Evolutionary conservation across 805 yeast genomes (phyloP).

Genomic region (Blastobotrys mokoenaii): DNA sequence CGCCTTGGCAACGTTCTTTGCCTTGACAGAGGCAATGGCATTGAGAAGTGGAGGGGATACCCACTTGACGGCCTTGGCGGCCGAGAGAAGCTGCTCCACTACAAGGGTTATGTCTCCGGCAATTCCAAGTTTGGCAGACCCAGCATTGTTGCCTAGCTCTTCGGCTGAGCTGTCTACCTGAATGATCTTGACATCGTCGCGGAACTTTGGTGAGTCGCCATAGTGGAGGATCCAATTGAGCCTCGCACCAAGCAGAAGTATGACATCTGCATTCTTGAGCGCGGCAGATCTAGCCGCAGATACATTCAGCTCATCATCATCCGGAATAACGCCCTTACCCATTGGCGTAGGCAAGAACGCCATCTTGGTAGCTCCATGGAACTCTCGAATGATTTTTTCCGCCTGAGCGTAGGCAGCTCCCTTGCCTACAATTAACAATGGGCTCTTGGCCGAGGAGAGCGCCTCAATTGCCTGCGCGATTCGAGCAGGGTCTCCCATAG

Average conservation of each 20-base stretch:
- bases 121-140: slow-evolving; percentile 35
- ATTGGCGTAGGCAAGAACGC: slow-evolving; percentile 69
- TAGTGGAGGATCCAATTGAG: slow-evolving; percentile 68
- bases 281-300: slow-evolving; percentile 61
- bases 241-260: slow-evolving; percentile 55
- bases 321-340: slow-evolving; percentile 67
- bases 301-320: slow-evolving; percentile 38
- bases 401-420: slow-evolving; percentile 48
- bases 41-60: slow-evolving; percentile 28
- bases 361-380: slow-evolving; percentile 36
- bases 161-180: slow-evolving; percentile 50
- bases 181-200: slow-evolving; percentile 38
- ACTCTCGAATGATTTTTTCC: slow-evolving; percentile 31
- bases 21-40: slow-evolving; percentile 19
- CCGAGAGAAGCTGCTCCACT: slow-evolving; percentile 28
- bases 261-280: slow-evolving; percentile 47
- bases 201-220: slow-evolving; percentile 51
- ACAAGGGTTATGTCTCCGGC: slow-evolving; percentile 47
- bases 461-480: slow-evolving; percentile 31
- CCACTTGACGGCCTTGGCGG: slow-evolving; percentile 25
- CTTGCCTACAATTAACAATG: slow-evolving; percentile 57
- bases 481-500: slow-evolving; percentile 30
- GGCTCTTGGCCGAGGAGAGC: slow-evolving; percentile 33
- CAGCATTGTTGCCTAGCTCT: slow-evolving; percentile 43
- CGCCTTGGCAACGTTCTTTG: slow-evolving; percentile 30